Evolutionary conservation across 2,329 filamentous ascomycete species (phyloP).

Genomic region (Capronia coronata): DNA sequence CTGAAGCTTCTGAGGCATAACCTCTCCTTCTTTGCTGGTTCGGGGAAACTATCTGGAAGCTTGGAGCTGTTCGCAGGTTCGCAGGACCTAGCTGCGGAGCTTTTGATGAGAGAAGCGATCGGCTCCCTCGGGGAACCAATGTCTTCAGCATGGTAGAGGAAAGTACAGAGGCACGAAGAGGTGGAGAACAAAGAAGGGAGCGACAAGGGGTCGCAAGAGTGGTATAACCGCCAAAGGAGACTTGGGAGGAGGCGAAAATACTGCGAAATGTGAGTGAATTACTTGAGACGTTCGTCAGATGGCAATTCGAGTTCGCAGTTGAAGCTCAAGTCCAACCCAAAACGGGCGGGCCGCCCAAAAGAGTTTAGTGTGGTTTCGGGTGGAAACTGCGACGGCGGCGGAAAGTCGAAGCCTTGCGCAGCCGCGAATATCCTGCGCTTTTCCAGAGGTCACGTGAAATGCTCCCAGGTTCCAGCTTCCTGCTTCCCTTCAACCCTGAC

Average conservation of each 20-base stretch:
- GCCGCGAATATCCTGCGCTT: slow-evolving; percentile 2
- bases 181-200: slow-evolving; percentile 8
- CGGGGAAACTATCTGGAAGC: slow-evolving; percentile 27
- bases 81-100: slow-evolving; percentile 26
- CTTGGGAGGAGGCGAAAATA: slow-evolving; percentile 9
- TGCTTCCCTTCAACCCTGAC: neutral
- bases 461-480: neutral
- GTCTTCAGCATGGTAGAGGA: slow-evolving; percentile 25
- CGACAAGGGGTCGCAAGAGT: slow-evolving; percentile 17
- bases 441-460: neutral
- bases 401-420: neutral
- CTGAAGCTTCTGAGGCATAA: slow-evolving; percentile 51
- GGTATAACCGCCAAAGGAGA: slow-evolving; percentile 10
- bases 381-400: neutral
- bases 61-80: slow-evolving; percentile 26
- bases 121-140: slow-evolving; percentile 20
- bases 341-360: neutral
- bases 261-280: slow-evolving; percentile 15
- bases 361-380: neutral
- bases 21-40: slow-evolving; percentile 22
- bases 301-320: neutral
- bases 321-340: neutral
- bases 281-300: neutral
- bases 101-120: slow-evolving; percentile 25
- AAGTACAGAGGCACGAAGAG: neutral